Conservation (phyloP, 805 yeast species). For the Candida mattraensis region DNA sequence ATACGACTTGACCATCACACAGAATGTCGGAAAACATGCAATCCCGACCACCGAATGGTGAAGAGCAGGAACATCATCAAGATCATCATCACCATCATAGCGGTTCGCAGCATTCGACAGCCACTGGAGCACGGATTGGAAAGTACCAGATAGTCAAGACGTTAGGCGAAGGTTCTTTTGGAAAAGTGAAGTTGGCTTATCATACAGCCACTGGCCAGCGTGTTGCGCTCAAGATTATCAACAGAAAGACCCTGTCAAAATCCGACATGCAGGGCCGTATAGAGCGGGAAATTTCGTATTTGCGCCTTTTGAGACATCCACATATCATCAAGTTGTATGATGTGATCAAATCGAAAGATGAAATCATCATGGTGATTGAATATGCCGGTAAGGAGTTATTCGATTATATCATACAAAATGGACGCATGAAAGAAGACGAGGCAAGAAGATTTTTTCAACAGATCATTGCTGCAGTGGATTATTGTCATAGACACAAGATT, state of each 20-base stretch:
- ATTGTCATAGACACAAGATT: conserved; percentile 94
- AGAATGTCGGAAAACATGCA: conserved; percentile 10
- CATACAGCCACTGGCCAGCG: conserved; percentile 88
- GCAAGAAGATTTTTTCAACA: conserved; percentile 95
- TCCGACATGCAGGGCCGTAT: conserved; percentile 96
- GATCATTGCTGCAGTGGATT: conserved; percentile 93
- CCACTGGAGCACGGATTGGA: conserved; percentile 58
- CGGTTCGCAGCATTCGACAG: conserved; percentile 18
- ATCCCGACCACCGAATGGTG: too few relatives aligned
- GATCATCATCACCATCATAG: conserved; percentile 25
- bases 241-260: conserved; percentile 87
- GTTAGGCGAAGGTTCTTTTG: conserved; percentile 94
- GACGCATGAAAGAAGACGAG: conserved; percentile 88
- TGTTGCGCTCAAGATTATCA: conserved; percentile 91
- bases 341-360: conserved; percentile 92
- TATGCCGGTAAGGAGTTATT: conserved; percentile 95
- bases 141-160: conserved; percentile 91
- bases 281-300: conserved; percentile 89
- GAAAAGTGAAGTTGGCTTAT: conserved; percentile 89
- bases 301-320: conserved; percentile 87
- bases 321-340: conserved; percentile 95
- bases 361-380: conserved; percentile 95
- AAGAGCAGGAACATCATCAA: conserved; percentile 16
- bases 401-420: conserved; percentile 92
- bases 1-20: too few relatives aligned